Percentiles rank a stretch among this genome's conserved stretches.
Conservation (phyloP, 768 basidiomycete genomes). For the Termitomyces sp. region DNA sequence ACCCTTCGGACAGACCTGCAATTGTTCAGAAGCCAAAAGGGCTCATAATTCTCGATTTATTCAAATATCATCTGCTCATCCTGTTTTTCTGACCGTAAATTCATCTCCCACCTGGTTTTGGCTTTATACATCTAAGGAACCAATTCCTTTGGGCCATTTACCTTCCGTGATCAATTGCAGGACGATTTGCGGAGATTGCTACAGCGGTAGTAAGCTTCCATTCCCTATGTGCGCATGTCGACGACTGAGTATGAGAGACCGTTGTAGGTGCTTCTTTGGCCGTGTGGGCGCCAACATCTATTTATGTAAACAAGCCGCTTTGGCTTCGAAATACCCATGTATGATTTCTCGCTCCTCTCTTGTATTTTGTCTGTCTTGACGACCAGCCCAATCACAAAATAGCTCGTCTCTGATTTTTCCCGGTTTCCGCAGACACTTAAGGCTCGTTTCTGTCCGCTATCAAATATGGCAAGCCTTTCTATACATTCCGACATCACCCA, state of each 20-base stretch:
- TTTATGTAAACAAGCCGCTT: constrained; percentile 31
- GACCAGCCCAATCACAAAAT: neutral
- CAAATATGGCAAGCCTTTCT: neutral
- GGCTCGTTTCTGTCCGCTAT: neutral
- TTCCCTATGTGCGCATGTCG: neutral
- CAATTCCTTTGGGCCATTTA: neutral
- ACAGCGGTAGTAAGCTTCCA: neutral
- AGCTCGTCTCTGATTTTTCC: neutral
- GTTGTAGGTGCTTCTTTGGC: constrained; percentile 30
- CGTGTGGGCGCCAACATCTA: constrained; percentile 30
- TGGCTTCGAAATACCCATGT: constrained; percentile 16
- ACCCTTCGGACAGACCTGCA: constrained; percentile 6
- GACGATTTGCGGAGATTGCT: neutral
- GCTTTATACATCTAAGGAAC: neutral
- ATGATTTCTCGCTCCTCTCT: constrained; percentile 13
- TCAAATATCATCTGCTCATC: constrained; percentile 8
- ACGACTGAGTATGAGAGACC: constrained; percentile 1
- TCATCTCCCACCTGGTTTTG: neutral
- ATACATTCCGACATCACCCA: neutral
- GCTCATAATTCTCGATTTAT: neutral
- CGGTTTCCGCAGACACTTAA: neutral
- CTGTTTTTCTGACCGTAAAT: neutral
- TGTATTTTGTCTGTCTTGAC: constrained; percentile 10
- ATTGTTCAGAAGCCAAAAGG: constrained; percentile 13
- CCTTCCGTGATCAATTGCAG: neutral